Evolutionary conservation across 441 rosid genomes (phyloP), one percentile per base, ranked within the genome.

Genomic region (Euphorbia celastroides): DNA sequence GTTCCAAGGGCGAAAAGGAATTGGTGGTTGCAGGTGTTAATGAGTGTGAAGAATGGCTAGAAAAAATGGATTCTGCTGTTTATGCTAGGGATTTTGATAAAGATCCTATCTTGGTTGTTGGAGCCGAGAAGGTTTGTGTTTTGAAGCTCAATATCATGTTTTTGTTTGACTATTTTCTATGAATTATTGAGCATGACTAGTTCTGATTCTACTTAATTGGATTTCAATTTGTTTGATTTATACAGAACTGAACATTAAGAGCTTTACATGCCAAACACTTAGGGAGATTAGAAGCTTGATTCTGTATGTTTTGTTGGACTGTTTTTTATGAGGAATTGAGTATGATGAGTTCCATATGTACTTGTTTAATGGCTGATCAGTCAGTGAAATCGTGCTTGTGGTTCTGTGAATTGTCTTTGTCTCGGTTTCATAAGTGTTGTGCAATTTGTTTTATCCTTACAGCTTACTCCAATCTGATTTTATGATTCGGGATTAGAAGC

Each of bases 21-120:
- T 44, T 26, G 34, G 54, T 26, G 8, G 65, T 19, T 42, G 76
- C n/a, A 10, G 60, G 23, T 46, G 78, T 63, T 11, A 67, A 25
- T 54, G 75, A 56, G 38, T 90, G 97, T 48, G 86, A 83, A 72
- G 84, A 85, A 79, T 90, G 90, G 94, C 75, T 90, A 73, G 88
- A 87, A 82, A 86, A 77, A 65, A 89, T 74, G 72, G 98, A 90
- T 68, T 71, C 82, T 44, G 82, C 81, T 60, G 72, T 34, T 57
- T 83, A 84, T 72, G 75, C 87, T 2, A 83, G 95, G 70, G 84
- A 86, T 82, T 90, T 50, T 11, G 20, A 50, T 50, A 19, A 50
- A 50, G 55, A 50, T 50, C 55, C 55, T 19, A 84, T 82, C 87
- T 90, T 73, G 65, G 86, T 90, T 71, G 57, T 76, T 66, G 89